Evolutionary conservation across 2,329 filamentous ascomycete genomes (phyloP).

Genomic region (Sarocladium oryzae): DNA sequence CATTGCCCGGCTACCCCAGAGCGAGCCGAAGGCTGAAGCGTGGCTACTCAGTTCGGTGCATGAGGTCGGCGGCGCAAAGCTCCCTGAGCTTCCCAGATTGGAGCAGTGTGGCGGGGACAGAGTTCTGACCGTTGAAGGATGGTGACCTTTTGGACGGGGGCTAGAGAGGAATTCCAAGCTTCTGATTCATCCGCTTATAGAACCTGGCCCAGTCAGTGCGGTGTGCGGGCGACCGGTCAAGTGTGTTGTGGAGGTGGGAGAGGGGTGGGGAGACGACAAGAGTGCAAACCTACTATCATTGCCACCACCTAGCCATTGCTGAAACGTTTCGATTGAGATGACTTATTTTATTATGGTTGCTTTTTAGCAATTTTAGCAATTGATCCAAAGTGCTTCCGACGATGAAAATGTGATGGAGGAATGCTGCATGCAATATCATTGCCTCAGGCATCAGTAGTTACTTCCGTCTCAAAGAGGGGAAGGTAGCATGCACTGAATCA

Average conservation of each 20-base stretch:
- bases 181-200: constrained; percentile 9
- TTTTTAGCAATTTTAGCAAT: too few relatives aligned
- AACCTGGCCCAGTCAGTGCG: background rate
- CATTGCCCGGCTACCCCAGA: constrained; percentile 1
- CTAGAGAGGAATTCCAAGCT: background rate
- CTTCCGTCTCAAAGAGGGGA: too few relatives aligned
- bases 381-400: background rate
- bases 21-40: background rate
- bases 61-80: background rate
- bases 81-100: constrained; percentile 2
- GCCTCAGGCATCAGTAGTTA: background rate
- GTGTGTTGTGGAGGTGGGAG: background rate
- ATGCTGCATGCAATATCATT: background rate
- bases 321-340: constrained; percentile 3
- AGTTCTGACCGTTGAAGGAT: constrained; percentile 6
- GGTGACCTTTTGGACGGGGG: constrained; percentile 1
- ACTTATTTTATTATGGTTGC: too few relatives aligned
- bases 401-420: background rate
- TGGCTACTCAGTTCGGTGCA: background rate
- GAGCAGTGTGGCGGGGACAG: constrained; percentile 6
- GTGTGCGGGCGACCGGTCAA: background rate
- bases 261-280: background rate
- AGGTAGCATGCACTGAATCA: background rate
- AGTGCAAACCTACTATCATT: background rate
- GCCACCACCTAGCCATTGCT: background rate